A percentile compares a stretch with the other conserved stretches of the same genome.
These are phyloP conservation scores for Kwoniella botswanensis DNA, from an alignment of 768 basidiomycete genomes.

Conservation along the genomic window DNA sequence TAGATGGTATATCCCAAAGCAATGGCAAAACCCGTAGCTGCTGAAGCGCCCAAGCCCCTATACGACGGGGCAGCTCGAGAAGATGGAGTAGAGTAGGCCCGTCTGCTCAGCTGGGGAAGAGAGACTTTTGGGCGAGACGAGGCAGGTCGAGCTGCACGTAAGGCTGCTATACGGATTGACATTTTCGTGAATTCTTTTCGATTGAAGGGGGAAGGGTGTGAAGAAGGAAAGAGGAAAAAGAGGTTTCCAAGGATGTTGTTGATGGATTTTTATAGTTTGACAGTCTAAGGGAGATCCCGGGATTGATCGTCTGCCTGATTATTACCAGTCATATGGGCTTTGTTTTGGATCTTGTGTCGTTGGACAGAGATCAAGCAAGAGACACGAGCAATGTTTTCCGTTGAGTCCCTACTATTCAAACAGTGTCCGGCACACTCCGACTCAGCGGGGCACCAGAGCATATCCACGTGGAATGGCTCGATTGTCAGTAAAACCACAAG, in stretches of 20 bases:
- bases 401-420: background rate
- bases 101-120: background rate
- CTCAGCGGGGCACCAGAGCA: background rate
- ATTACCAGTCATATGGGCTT: background rate
- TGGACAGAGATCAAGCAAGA: background rate
- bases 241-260: background rate
- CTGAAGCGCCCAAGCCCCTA: conserved; percentile 2
- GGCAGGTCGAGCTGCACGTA: conserved; percentile 5
- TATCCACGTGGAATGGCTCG: background rate
- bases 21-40: conserved; percentile 16
- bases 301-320: background rate
- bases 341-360: background rate
- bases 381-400: background rate
- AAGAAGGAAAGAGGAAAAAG: conserved; percentile 6
- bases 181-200: conserved; percentile 5
- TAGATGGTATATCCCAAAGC: conserved; percentile 8
- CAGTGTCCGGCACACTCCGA: conserved; percentile 7
- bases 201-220: background rate
- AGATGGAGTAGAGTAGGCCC: conserved; percentile 3
- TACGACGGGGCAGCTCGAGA: background rate
- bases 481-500: background rate
- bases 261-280: background rate
- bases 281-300: background rate
- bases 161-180: conserved; percentile 16
- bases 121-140: background rate